A percentile compares a stretch with the other conserved stretches of the same genome.
phyloP scores from a whole-genome alignment of 2,329 filamentous ascomycete species.

The Aspergillus alliaceus region DNA sequence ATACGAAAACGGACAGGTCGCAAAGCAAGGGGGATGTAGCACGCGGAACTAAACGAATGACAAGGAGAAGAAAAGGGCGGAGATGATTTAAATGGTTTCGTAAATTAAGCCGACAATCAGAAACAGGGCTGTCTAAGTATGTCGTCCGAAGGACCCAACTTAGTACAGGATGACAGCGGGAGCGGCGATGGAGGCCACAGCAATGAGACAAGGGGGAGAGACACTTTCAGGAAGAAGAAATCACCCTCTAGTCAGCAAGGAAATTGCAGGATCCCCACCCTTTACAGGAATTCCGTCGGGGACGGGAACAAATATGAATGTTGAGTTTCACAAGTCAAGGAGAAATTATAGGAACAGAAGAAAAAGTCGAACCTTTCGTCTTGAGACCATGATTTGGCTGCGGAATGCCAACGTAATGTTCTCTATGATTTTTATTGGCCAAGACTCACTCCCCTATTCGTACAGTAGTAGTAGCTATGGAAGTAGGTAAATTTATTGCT shows the following conservation, averaged over 20 bases:
- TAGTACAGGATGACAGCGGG: neutral
- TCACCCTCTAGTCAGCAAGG: neutral
- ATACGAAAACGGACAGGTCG: neutral
- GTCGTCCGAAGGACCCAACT: too few relatives aligned
- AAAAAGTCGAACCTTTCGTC: neutral
- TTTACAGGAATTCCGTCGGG: neutral
- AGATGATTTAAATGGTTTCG: neutral
- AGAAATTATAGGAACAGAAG: too few relatives aligned
- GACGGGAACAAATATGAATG: neutral
- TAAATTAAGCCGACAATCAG: neutral
- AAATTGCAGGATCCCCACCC: constrained; percentile 2
- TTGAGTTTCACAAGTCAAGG: neutral
- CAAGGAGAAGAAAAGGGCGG: too few relatives aligned
- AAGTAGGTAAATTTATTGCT: neutral
- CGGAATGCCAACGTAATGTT: constrained; percentile 1
- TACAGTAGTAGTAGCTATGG: neutral
- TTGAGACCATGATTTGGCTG: neutral
- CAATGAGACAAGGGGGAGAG: neutral
- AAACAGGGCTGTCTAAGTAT: neutral
- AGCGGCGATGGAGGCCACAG: neutral
- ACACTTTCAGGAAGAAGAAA: neutral
- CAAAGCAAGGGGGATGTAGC: neutral
- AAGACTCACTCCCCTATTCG: neutral
- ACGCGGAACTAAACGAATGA: neutral
- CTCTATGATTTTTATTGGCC: constrained; percentile 4